Percentiles rank a stretch among this genome's conserved stretches.
These are phyloP conservation scores for Coleophoma cylindrospora DNA, from an alignment of 2,329 filamentous ascomycete genomes.

Conservation along the genomic window DNA sequence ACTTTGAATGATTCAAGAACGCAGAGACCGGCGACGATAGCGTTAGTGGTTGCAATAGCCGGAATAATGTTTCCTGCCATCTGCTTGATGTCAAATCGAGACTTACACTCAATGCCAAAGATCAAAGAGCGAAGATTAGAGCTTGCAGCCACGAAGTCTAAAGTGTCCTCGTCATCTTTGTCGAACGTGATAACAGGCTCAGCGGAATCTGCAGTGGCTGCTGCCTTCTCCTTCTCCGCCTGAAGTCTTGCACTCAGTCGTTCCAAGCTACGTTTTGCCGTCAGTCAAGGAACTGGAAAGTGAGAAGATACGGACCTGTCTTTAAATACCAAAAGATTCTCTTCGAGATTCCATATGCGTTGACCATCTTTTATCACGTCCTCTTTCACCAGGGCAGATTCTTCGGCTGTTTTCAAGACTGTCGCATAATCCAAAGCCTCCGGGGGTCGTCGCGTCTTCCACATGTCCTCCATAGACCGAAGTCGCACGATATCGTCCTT, in stretches of 20 bases:
- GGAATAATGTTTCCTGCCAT: slow-evolving; percentile 99
- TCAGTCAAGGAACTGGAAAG: not conserved
- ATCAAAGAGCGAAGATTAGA: slow-evolving; percentile 84
- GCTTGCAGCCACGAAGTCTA: slow-evolving; percentile 89
- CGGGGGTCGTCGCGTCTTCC: slow-evolving; percentile 77
- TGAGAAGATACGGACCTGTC: slow-evolving; percentile 49
- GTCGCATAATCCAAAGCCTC: slow-evolving; percentile 65
- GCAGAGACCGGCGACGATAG: slow-evolving; percentile 88
- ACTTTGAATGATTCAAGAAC: slow-evolving; percentile 93
- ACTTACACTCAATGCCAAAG: slow-evolving; percentile 85
- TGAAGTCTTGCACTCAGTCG: slow-evolving; percentile 71
- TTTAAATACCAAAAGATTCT: slow-evolving; percentile 82
- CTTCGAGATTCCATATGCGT: slow-evolving; percentile 70
- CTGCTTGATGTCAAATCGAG: slow-evolving; percentile 95
- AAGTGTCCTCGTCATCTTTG: slow-evolving; percentile 92
- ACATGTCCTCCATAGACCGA: slow-evolving; percentile 90
- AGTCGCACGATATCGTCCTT: slow-evolving; percentile 77
- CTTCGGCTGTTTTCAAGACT: slow-evolving; percentile 47
- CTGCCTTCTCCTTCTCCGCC: slow-evolving; percentile 56
- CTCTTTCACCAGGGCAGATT: slow-evolving; percentile 42
- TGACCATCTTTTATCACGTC: slow-evolving; percentile 63
- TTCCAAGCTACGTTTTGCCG: slow-evolving; percentile 47
- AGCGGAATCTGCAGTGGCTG: slow-evolving; percentile 38
- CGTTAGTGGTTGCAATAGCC: slow-evolving; percentile 96
- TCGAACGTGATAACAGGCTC: slow-evolving; percentile 78